phyloP scores from a whole-genome alignment of 2,329 filamentous ascomycete genomes.

The Pseudogymnoascus verrucosus region DNA sequence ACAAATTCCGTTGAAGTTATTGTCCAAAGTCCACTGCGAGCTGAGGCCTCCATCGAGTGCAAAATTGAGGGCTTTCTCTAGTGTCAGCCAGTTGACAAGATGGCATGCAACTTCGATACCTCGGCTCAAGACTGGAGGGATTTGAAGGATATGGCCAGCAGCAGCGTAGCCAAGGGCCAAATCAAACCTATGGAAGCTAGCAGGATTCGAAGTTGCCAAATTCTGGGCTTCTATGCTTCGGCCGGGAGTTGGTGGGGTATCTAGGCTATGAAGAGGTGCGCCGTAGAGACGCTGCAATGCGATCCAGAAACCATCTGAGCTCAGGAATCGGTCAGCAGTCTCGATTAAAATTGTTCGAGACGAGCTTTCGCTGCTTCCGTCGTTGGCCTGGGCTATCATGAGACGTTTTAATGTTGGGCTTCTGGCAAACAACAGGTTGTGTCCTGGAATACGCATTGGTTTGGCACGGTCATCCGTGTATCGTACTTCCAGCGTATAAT shows the following conservation, averaged over 20 bases:
- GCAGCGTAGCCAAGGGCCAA: conserved; percentile 59
- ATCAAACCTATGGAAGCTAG: conserved; percentile 32
- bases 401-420: conserved; percentile 37
- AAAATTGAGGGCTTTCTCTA: conserved; percentile 55
- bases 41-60: conserved; percentile 40
- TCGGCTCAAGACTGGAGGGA: conserved; percentile 46
- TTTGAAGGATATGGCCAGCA: conserved; percentile 49
- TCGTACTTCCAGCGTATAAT: conserved; percentile 40
- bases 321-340: conserved; percentile 44
- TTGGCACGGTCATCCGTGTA: conserved; percentile 34
- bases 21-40: conserved; percentile 28
- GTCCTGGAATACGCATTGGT: conserved; percentile 42
- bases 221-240: conserved; percentile 10
- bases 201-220: conserved; percentile 21
- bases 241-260: conserved; percentile 25
- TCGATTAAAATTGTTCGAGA: conserved; percentile 38
- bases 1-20: conserved; percentile 24
- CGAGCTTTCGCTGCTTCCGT: conserved; percentile 24
- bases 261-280: conserved; percentile 37
- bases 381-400: conserved; percentile 21
- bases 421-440: conserved; percentile 48
- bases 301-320: conserved; percentile 48
- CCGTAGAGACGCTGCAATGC: conserved; percentile 52
- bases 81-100: conserved; percentile 53
- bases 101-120: conserved; percentile 52